Percentiles rank a stretch among this genome's conserved stretches.
These are phyloP conservation scores for Closterium sp. DNA, from an alignment of 139 green algal species.

Conservation along the genomic window DNA sequence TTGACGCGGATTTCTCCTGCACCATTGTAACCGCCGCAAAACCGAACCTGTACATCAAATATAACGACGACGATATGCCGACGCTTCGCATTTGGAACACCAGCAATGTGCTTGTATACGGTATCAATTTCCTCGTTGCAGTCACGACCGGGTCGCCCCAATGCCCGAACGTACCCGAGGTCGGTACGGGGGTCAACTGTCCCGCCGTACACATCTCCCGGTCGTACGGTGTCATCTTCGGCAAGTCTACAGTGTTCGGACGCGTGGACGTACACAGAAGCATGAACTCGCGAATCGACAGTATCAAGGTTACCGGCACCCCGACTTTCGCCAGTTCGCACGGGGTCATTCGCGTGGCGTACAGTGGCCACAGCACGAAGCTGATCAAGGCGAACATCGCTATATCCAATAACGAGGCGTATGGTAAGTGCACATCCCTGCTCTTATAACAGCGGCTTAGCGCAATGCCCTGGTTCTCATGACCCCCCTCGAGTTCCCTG, in stretches of 20 bases:
- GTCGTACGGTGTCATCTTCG: neutral
- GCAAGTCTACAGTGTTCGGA: neutral
- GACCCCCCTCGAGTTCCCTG: no score
- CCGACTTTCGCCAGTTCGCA: neutral
- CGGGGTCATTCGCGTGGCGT: neutral
- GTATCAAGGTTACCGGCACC: neutral
- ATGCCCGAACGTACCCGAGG: neutral
- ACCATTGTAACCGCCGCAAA: neutral
- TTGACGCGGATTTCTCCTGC: constrained; percentile 1
- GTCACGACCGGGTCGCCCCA: neutral
- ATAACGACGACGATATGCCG: neutral
- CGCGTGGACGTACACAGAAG: neutral
- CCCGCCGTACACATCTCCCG: neutral
- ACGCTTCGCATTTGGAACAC: neutral
- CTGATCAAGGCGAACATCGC: neutral
- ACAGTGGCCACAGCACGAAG: neutral
- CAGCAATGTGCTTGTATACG: neutral
- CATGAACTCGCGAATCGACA: neutral
- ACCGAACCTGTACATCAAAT: neutral
- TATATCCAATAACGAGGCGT: neutral
- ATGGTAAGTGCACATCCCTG: neutral
- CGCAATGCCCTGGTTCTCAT: no score
- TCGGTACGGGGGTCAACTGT: neutral
- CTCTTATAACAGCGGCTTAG: no score
- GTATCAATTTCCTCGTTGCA: neutral